Evolutionary conservation across 768 basidiomycete species (phyloP).

Genomic region (Tylopilus sp.): DNA sequence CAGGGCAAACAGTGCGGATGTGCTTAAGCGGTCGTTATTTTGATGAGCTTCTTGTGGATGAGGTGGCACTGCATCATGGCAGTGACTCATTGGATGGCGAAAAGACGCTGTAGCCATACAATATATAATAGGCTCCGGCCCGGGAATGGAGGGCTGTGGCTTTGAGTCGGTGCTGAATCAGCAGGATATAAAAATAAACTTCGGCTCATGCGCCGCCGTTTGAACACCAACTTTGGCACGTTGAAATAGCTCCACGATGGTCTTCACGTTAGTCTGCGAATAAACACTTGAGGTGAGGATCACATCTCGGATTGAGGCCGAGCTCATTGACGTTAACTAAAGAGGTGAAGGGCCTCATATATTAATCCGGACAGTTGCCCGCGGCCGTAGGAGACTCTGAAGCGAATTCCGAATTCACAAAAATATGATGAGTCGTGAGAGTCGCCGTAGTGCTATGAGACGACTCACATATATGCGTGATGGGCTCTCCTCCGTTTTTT

Average conservation of each 20-base stretch:
- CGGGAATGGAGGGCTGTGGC: no score
- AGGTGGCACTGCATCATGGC: background rate
- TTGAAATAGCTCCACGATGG: no score
- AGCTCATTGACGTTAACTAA: background rate
- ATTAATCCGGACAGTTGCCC: background rate
- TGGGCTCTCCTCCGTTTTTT: background rate
- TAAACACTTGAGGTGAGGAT: no score
- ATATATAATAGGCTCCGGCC: background rate
- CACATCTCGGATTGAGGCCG: no score
- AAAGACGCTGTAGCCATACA: no score
- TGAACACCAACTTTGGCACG: no score
- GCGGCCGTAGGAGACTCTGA: background rate
- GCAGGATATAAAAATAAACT: background rate
- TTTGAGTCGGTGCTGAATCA: background rate
- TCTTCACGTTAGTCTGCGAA: no score
- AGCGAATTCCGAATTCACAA: background rate
- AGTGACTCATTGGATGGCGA: no score
- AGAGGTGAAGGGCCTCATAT: background rate
- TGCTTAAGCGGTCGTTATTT: no score
- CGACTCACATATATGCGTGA: background rate
- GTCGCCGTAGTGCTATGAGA: background rate
- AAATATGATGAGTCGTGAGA: background rate
- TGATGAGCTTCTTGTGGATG: background rate
- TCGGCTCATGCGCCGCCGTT: no score
- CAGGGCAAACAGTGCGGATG: slow-evolving; percentile 34